Evolutionary conservation across 495 filamentous ascomycete genomes (phyloP).

Genomic region (Penicillium verhagenii): DNA sequence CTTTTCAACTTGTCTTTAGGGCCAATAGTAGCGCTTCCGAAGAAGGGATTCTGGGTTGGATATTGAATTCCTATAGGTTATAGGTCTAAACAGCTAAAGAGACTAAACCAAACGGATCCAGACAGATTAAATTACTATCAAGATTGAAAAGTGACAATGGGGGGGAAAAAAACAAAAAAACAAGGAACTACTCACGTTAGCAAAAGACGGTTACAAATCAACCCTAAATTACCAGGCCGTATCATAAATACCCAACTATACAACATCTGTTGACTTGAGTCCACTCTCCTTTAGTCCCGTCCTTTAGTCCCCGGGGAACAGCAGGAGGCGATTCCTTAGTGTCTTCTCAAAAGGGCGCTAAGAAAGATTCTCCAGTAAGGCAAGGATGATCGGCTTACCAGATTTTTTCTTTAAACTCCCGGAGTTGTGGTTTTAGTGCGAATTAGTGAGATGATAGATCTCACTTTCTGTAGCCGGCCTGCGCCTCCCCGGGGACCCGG

Average conservation of each 20-base stretch:
- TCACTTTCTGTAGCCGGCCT: slow-evolving; percentile 28
- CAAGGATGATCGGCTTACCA: slow-evolving; percentile 35
- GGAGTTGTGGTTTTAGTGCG: slow-evolving; percentile 43
- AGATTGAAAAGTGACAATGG: too few species aligned
- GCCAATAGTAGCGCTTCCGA: slow-evolving; percentile 14
- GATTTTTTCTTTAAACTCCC: slow-evolving; percentile 23
- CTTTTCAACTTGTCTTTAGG: not conserved
- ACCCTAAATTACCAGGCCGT: not conserved
- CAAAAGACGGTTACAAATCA: slow-evolving; percentile 11
- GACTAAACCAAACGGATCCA: too few species aligned
- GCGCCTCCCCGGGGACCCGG: slow-evolving; percentile 17
- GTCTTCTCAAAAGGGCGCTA: slow-evolving; percentile 28
- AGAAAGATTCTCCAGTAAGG: slow-evolving; percentile 29
- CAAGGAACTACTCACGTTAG: too few species aligned
- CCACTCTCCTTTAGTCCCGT: too few species aligned
- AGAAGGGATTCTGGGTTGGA: not conserved
- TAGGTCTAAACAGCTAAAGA: too few species aligned
- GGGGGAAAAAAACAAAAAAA: not conserved
- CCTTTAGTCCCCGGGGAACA: slow-evolving; percentile 43
- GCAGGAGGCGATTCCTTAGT: slow-evolving; percentile 26
- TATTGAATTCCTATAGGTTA: not conserved
- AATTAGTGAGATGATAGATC: slow-evolving; percentile 49
- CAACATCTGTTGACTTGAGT: too few species aligned
- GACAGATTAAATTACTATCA: too few species aligned
- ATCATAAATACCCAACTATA: too few species aligned